Evolutionary conservation across 495 filamentous ascomycete species (phyloP).

Genomic region (Amorphotheca resinae): DNA sequence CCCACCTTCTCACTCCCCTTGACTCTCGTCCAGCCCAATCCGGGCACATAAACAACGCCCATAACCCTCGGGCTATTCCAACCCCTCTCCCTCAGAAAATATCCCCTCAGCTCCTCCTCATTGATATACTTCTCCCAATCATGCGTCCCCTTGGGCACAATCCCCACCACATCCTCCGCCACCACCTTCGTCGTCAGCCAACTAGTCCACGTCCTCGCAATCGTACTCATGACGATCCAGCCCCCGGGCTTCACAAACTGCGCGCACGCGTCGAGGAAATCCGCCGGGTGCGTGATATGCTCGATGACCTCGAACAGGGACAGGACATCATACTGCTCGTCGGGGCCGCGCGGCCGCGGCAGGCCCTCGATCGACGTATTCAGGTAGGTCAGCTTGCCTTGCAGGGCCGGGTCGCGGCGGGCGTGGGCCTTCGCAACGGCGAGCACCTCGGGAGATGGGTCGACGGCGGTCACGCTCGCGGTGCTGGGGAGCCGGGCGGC

Average conservation of each 20-base stretch:
- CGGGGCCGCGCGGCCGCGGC: constrained; percentile 25
- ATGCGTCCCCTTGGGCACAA: constrained; percentile 87
- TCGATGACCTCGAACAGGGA: constrained; percentile 91
- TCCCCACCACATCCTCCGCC: constrained; percentile 75
- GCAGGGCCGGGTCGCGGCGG: constrained; percentile 47
- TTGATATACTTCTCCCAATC: constrained; percentile 95
- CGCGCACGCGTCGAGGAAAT: constrained; percentile 57
- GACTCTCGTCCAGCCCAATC: constrained; percentile 82
- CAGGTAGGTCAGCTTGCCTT: constrained; percentile 50
- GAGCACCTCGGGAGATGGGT: constrained; percentile 70
- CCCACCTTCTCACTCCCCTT: constrained; percentile 71
- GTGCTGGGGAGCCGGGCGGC: constrained; percentile 66
- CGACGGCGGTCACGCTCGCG: constrained; percentile 63
- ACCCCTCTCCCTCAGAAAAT: constrained; percentile 40
- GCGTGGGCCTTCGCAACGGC: constrained; percentile 66
- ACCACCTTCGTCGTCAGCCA: constrained; percentile 87
- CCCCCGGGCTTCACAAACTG: constrained; percentile 77
- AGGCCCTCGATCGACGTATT: constrained; percentile 54
- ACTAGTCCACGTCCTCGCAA: constrained; percentile 72
- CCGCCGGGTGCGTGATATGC: constrained; percentile 60
- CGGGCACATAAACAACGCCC: constrained; percentile 86
- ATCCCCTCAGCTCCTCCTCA: constrained; percentile 60
- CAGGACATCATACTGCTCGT: constrained; percentile 56
- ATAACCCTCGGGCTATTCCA: constrained; percentile 43
- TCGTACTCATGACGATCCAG: constrained; percentile 85